Evolutionary conservation across 1,284 basidiomycete genomes (phyloP), one percentile per base, ranked within the genome.

Genomic region (Stygiomarasmius scandens): DNA sequence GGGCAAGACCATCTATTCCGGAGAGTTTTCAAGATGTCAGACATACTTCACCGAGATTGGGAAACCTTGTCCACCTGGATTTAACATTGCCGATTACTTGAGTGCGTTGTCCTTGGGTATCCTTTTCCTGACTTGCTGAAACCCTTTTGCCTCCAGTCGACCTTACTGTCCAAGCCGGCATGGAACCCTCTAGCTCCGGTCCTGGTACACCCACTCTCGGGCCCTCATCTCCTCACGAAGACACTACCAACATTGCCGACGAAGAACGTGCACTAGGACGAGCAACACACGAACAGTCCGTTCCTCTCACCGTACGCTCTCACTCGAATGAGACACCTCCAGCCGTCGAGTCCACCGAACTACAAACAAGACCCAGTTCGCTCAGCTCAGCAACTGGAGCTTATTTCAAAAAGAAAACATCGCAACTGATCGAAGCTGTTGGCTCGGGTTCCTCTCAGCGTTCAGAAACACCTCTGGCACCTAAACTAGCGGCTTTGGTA

Each of bases 81-180:
- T 95, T 75, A 99, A 99, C 70, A 92, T 98, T 64, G 96, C 95
- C 0, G 96, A 99, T 73, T 96, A 89, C 71, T 75, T 97, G 60
- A 97, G 93, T 93, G 68, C 60, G 89, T 82, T 29, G 24, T 29
- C 29, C 5, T 19, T 50, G 16, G 23, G 14, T 27, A 23, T 38
- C 47, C 50, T 48, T 52, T 12, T 49, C 2, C 43, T n/a, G n/a
- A n/a, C n/a, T n/a, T n/a, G n/a, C n/a, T n/a, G n/a, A n/a, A n/a
- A n/a, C n/a, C n/a, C n/a, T n/a, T 41, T 2, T 55, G 19, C 23
- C n/a, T 19, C 1, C 63, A 89, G 87, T 97, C 64, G 95, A 98
- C 70, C 70, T 96, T 49, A 96, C 94, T 0, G 91, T 94, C 76
- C 87, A 92, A 54, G 86, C 88, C 8, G 78, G 79, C 64, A 70